Evolutionary conservation across 78 protist species (phyloP), one percentile per base, ranked within the genome.

Genomic region (Dictyostelium firmibasis): DNA sequence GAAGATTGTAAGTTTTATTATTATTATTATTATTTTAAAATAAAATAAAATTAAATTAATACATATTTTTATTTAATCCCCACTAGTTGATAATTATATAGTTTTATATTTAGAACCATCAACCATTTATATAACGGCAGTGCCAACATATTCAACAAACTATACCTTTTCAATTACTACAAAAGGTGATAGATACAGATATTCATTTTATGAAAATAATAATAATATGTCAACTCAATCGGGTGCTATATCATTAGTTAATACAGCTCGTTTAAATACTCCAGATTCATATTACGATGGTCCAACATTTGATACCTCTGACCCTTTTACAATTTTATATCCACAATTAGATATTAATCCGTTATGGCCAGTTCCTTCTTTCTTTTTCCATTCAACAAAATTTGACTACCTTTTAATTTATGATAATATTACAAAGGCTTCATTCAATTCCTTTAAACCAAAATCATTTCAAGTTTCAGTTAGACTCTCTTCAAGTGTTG

Each of bases 351-450:
- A 69, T 16, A 81, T 9, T n/a, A 44, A 57, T 14, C 94, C 94
- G n/a, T 14, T 89, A 11, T 89, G 82, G 82, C 86, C 94, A 69
- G 47, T 79, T 0, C 94, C 94, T 14, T 9, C 78, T 0, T 9
- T 27, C 18, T 67, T 67, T 67, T 27, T n/a, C 18, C 38, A 29
- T 67, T 11, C 75, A 11, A 9, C 75, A 25, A 67, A 67, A 18
- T 67, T 67, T 67, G 75, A 67, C 9, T 29, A n/a, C 3, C 33
- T 67, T 67, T 67, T 67, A n/a, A 67, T 67, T 67, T 67, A n/a
- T 27, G 35, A 67, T 31, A n/a, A 79, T 27, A 35, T 38, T 7
- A 29, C 27, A 7, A 20, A 23, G 29, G 53, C 7, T 1, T 3
- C 50, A 10, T 9, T 11, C 6, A 89, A 81, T 35, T 41, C 67